A percentile compares a stretch with the other conserved stretches of the same genome.
These are phyloP conservation scores for Xylaria sp. DNA, from an alignment of 2,329 filamentous ascomycete genomes.

Conservation along the genomic window DNA sequence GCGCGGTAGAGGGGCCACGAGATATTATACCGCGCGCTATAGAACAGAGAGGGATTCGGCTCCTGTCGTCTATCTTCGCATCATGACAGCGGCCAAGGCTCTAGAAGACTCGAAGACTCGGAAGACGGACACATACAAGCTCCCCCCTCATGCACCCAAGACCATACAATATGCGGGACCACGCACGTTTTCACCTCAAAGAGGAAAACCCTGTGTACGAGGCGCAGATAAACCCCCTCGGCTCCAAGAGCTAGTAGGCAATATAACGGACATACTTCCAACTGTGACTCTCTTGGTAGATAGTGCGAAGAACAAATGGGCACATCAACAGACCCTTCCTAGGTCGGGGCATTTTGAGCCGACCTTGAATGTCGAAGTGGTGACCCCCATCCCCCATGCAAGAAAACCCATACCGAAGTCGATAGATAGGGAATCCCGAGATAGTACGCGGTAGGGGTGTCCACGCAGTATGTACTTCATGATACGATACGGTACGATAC, in stretches of 20 bases:
- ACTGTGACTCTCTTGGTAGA: neutral
- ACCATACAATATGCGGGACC: neutral
- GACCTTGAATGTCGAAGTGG: neutral
- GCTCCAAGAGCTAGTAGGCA: neutral
- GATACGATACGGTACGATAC: slow-evolving; percentile 1
- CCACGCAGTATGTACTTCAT: too few species aligned
- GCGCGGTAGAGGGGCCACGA: neutral
- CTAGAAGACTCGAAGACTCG: neutral
- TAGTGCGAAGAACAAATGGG: neutral
- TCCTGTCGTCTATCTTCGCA: neutral
- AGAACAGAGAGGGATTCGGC: neutral
- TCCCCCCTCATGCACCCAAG: neutral
- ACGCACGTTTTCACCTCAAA: neutral
- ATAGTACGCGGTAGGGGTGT: too few species aligned
- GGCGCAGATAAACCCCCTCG: neutral
- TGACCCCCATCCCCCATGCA: slow-evolving; percentile 5
- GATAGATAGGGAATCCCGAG: slow-evolving; percentile 16
- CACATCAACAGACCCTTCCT: neutral
- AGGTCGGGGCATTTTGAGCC: neutral
- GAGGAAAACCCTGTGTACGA: neutral
- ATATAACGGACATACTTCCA: slow-evolving; percentile 17
- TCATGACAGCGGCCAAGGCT: neutral
- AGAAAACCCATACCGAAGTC: neutral
- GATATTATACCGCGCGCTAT: slow-evolving; percentile 13
- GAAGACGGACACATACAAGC: neutral